Base-by-base conservation (phyloP, 768 basidiomycete species). In the Tulasnella sp. region DNA sequence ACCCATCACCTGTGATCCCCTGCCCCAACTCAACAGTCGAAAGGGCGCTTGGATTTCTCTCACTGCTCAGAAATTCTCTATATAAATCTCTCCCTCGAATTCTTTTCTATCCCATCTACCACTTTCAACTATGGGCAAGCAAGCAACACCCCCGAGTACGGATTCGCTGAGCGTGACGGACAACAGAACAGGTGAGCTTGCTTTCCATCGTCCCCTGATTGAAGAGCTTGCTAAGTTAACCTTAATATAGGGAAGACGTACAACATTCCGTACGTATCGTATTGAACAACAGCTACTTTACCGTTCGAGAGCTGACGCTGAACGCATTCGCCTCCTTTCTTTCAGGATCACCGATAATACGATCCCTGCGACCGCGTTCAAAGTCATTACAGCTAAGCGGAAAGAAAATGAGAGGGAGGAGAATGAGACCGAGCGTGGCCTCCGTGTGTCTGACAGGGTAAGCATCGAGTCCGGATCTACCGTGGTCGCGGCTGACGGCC, bases 351-450 rank as follows among this genome's bases (percentile, higher is more conserved):
- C 73, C 27, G 80, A 92, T 70, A 94, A 93, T 70, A 80, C 84
- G 34, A 77, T 95, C 26, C 73, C 80, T 23, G 90, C 90, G 0
- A 84, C 86, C 1, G 82, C 83, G 15, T 92, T 94, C 79, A 91
- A 90, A 74, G 71, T 71, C 32, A 82, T 93, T 65, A 77, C 77
- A 34, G 84, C 88, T 1, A 86, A 88, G 69, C 76, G 84, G 30
- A 79, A 80, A 61, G 88, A 92, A 76, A 84, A 90, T 70, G 86
- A 88, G 69, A 76, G 84, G 30, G 79, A 80, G 61, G 88, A 92
- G 77, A 84, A 90, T 70, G 87, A 90, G 73, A 84, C 86, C 0
- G 79, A 84, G 71, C 86, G 83, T 61, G 90, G 90, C 0, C 73
- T 93, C 21, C 81, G 88, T 30, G 81, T 92, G 17, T 73, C 80